Conservation (phyloP, 352 stramenopile species). For the Globisporangium iwayamae region DNA sequence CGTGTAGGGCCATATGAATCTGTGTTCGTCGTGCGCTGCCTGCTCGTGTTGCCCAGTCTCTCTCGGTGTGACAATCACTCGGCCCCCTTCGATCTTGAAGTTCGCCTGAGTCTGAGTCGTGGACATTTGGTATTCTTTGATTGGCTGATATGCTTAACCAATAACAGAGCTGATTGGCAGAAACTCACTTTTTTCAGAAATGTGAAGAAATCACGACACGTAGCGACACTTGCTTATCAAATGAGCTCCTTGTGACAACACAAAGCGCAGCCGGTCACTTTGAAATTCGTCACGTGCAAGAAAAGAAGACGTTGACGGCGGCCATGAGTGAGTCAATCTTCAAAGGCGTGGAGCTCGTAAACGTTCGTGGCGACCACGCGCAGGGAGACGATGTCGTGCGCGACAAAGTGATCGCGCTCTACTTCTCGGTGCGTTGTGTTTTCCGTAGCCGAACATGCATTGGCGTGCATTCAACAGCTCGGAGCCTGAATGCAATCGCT, state of each 20-base stretch:
- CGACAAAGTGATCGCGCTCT: slow-evolving; percentile 61
- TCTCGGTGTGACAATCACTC: not conserved
- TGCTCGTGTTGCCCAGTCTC: not conserved
- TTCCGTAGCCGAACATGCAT: not conserved
- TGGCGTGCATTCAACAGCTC: not conserved
- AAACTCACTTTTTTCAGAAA: not conserved
- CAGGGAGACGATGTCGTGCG: slow-evolving; percentile 40
- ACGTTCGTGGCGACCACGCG: slow-evolving; percentile 42
- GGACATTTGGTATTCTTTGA: not conserved
- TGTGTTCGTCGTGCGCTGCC: not conserved
- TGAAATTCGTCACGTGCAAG: not conserved
- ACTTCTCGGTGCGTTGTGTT: slow-evolving; percentile 52
- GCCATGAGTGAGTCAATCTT: slow-evolving; percentile 42
- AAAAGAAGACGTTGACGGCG: not conserved
- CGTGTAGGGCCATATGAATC: not conserved
- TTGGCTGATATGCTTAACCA: not conserved
- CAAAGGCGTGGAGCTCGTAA: slow-evolving; percentile 47
- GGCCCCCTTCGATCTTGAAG: slow-evolving; percentile 3
- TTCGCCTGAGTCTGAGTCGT: not conserved
- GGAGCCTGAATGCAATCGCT: not conserved
- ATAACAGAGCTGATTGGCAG: not conserved
- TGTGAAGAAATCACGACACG: not conserved
- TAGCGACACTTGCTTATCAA: not conserved
- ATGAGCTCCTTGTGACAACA: not conserved
- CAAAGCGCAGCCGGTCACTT: too few relatives aligned